Conservation (phyloP, 495 filamentous ascomycete species). For the Hypoxylon fragiforme region DNA sequence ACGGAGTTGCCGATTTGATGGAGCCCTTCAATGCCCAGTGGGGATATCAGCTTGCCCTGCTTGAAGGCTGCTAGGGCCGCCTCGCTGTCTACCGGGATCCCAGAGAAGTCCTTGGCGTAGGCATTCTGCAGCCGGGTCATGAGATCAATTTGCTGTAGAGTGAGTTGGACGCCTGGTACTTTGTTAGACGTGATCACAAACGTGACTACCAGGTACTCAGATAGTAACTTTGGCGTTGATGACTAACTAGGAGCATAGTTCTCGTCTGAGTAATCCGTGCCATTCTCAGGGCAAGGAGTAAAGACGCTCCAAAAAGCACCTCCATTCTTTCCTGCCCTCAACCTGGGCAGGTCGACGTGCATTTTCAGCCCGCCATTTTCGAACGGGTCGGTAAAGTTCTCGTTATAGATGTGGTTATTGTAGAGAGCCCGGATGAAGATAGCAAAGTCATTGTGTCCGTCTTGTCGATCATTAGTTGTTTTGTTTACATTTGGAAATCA, state of each 20-base stretch:
- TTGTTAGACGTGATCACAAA: neutral
- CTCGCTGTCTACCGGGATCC: constrained; percentile 55
- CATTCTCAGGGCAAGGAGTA: constrained; percentile 72
- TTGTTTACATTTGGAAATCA: constrained; percentile 6
- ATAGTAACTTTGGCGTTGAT: neutral
- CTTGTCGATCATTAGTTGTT: constrained; percentile 48
- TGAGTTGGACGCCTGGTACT: constrained; percentile 59
- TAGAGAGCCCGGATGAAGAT: constrained; percentile 68
- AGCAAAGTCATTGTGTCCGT: constrained; percentile 91
- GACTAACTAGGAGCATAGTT: constrained; percentile 60
- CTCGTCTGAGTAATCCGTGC: constrained; percentile 69
- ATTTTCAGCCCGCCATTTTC: constrained; percentile 62
- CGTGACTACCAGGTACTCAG: too few relatives aligned
- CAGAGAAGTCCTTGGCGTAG: constrained; percentile 73
- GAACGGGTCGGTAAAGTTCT: constrained; percentile 72
- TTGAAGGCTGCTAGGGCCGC: constrained; percentile 64
- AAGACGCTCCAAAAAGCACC: constrained; percentile 94
- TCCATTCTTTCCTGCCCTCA: constrained; percentile 61
- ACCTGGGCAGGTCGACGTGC: constrained; percentile 80
- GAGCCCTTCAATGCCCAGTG: constrained; percentile 85
- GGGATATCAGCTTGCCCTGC: constrained; percentile 61
- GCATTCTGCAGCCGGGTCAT: constrained; percentile 66
- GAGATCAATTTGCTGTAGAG: constrained; percentile 83
- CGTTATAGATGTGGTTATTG: constrained; percentile 75
- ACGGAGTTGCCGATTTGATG: constrained; percentile 92